Conservation (phyloP, 1,284 basidiomycete species). For the Malassezia sp. region DNA sequence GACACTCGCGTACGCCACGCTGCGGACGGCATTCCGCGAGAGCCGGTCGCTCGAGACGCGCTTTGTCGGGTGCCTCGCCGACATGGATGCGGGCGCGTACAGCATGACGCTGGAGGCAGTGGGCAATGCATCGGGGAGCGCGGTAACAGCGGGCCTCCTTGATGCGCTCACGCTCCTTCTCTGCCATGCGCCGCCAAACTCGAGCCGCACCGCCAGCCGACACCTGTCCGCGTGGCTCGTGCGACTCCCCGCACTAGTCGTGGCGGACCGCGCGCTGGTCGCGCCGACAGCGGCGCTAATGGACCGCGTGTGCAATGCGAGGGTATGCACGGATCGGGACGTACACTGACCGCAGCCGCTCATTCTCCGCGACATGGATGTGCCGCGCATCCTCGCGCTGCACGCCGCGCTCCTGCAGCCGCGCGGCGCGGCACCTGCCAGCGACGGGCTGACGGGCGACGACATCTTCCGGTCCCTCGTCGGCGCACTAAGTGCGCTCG, state of each 20-base stretch:
- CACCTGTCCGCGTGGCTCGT: conserved; percentile 19
- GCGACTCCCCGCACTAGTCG: neutral
- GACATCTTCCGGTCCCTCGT: conserved; percentile 17
- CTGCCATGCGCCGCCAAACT: conserved; percentile 20
- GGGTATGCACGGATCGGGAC: no score
- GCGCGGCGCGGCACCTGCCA: neutral
- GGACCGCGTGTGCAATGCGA: conserved; percentile 16
- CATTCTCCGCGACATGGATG: conserved; percentile 5
- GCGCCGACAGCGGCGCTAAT: conserved; percentile 6
- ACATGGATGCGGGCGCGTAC: neutral
- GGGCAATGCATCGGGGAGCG: neutral
- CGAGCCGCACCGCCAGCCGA: conserved; percentile 17
- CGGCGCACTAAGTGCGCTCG: conserved; percentile 16
- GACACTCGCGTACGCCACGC: neutral
- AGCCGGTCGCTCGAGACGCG: neutral
- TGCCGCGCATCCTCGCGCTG: conserved; percentile 7
- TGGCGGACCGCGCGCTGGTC: neutral
- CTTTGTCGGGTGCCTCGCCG: neutral
- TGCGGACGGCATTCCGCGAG: neutral
- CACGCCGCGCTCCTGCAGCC: neutral
- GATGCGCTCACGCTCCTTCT: conserved; percentile 17
- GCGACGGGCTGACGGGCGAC: neutral
- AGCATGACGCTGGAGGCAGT: conserved; percentile 1
- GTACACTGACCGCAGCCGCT: no score
- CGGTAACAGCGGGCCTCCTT: conserved; percentile 14